phyloP scores from a whole-genome alignment of 139 green algal genomes.

The Zygnema cylindricum region DNA sequence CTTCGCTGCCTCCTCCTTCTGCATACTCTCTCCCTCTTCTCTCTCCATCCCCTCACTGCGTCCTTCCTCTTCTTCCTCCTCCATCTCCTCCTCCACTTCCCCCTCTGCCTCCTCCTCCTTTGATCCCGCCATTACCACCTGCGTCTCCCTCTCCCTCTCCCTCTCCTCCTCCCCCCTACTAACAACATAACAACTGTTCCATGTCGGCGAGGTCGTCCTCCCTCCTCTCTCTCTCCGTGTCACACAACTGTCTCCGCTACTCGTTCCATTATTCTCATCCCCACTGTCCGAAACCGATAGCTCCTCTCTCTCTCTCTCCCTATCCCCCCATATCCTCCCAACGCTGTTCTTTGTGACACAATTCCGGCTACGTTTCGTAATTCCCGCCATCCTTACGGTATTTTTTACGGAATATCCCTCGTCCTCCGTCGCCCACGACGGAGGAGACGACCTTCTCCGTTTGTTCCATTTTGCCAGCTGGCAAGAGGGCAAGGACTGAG shows the following conservation, averaged over 20 bases:
- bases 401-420: background rate
- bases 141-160: background rate
- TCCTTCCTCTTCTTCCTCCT: background rate
- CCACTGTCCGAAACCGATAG: background rate
- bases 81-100: background rate
- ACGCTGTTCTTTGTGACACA: background rate
- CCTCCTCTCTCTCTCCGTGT: background rate
- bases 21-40: background rate
- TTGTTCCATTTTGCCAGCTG: background rate
- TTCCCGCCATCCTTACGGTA: too few relatives aligned
- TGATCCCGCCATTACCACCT: background rate
- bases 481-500: background rate
- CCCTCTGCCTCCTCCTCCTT: background rate
- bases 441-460: background rate
- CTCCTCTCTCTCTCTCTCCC: background rate
- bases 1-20: background rate
- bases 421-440: background rate
- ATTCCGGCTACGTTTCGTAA: background rate
- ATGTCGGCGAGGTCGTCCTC: background rate
- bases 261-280: background rate
- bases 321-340: background rate
- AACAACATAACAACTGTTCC: background rate
- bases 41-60: background rate
- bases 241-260: background rate
- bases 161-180: too few relatives aligned